Evolutionary conservation across 352 stramenopile genomes (phyloP).

Genomic region (Phytophthora tentaculata): DNA sequence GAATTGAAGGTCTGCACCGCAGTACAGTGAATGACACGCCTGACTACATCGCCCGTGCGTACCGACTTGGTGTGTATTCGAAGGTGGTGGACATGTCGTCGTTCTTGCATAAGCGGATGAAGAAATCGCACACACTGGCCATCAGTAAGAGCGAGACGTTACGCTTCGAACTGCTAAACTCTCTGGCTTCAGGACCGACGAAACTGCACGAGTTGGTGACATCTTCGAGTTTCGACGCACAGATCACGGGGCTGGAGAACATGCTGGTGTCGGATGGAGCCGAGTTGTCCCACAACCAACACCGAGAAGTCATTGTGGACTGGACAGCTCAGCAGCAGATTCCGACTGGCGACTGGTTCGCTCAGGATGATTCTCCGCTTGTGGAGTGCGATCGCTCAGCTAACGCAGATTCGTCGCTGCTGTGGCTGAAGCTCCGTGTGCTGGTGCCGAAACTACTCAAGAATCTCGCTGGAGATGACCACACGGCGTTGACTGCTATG

Average conservation of each 20-base stretch:
- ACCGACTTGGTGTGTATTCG: constrained; percentile 85
- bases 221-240: constrained; percentile 46
- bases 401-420: constrained; percentile 44
- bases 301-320: constrained; percentile 78
- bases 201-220: constrained; percentile 62
- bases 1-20: constrained; percentile 60
- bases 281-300: constrained; percentile 75
- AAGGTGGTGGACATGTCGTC: constrained; percentile 86
- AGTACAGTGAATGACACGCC: constrained; percentile 70
- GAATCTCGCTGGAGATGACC: constrained; percentile 37
- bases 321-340: constrained; percentile 58
- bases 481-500: constrained; percentile 29
- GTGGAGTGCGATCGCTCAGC: constrained; percentile 78
- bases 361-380: constrained; percentile 43
- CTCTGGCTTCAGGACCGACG: constrained; percentile 41
- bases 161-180: constrained; percentile 64
- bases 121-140: constrained; percentile 75
- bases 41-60: constrained; percentile 81
- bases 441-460: constrained; percentile 60
- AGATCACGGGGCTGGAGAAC: constrained; percentile 47
- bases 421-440: constrained; percentile 72
- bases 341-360: constrained; percentile 48
- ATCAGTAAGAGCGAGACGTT: constrained; percentile 65
- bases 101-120: constrained; percentile 80
- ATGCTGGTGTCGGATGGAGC: constrained; percentile 44